Evolutionary conservation across 1,284 basidiomycete species (phyloP).

Genomic region (Chalciporus sp.): DNA sequence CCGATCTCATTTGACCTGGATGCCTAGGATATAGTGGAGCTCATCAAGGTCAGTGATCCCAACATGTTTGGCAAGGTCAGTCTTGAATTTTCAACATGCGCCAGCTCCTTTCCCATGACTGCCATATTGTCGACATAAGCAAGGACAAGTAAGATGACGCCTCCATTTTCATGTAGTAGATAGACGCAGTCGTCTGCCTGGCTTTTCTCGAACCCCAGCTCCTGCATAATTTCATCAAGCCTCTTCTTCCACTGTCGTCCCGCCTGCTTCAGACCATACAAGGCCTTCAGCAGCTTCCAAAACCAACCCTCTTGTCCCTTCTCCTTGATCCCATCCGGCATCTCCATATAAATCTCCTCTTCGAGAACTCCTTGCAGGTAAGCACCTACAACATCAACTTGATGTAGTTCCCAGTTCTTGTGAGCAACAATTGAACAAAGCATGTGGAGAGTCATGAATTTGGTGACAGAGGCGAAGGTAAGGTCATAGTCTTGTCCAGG

Average conservation of each 20-base stretch:
- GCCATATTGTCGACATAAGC: too few relatives aligned
- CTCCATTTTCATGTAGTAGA: neutral
- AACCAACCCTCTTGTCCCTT: neutral
- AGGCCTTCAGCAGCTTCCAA: slow-evolving; percentile 6
- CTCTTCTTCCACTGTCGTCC: slow-evolving; percentile 16
- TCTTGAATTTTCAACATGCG: neutral
- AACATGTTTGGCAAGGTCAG: neutral
- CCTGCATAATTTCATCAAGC: neutral
- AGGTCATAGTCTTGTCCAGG: slow-evolving; percentile 41
- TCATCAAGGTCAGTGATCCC: slow-evolving; percentile 5
- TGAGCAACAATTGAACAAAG: slow-evolving; percentile 24
- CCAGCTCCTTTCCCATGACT: neutral
- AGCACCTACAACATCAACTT: slow-evolving; percentile 27
- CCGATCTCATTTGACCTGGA: slow-evolving; percentile 2
- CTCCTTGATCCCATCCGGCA: slow-evolving; percentile 16
- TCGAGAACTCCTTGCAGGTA: slow-evolving; percentile 22
- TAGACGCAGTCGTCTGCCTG: slow-evolving; percentile 2
- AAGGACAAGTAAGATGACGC: neutral
- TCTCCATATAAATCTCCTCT: slow-evolving; percentile 28
- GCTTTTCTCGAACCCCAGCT: neutral
- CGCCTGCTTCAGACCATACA: slow-evolving; percentile 23
- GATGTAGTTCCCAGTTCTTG: slow-evolving; percentile 10
- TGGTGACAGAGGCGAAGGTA: slow-evolving; percentile 43
- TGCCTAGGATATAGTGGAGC: slow-evolving; percentile 1
- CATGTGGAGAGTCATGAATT: slow-evolving; percentile 35